Conservation (phyloP, 495 filamentous ascomycete species). For the Tuber brumale region DNA sequence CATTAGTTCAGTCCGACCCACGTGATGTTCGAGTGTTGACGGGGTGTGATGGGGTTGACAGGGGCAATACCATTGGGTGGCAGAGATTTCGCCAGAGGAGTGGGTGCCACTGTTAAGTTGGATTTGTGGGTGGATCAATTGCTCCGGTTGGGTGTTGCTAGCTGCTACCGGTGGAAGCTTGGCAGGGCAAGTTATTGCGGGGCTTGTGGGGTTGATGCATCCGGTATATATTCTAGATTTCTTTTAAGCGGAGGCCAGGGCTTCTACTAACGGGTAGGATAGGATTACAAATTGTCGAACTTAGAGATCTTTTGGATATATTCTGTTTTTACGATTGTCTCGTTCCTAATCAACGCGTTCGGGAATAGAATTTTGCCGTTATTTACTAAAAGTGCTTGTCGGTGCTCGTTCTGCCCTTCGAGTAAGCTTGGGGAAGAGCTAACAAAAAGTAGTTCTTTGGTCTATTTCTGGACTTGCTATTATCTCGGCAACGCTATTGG, state of each 20-base stretch:
- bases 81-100: slow-evolving; percentile 54
- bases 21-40: background rate
- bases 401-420: slow-evolving; percentile 38
- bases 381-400: slow-evolving; percentile 52
- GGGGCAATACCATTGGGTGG: slow-evolving; percentile 73
- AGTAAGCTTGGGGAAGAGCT: slow-evolving; percentile 14
- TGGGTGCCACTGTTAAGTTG: slow-evolving; percentile 61
- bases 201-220: slow-evolving; percentile 47
- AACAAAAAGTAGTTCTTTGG: slow-evolving; percentile 53
- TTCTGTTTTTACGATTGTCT: slow-evolving; percentile 56
- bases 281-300: background rate
- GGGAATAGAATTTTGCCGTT: slow-evolving; percentile 56
- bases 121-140: slow-evolving; percentile 71
- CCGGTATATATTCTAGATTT: slow-evolving; percentile 25
- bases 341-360: slow-evolving; percentile 62
- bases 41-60: slow-evolving; percentile 9
- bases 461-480: slow-evolving; percentile 60
- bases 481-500: slow-evolving; percentile 60
- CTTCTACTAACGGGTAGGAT: background rate
- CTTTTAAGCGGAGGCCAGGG: background rate
- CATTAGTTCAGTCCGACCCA: background rate
- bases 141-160: slow-evolving; percentile 60
- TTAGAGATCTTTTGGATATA: slow-evolving; percentile 48
- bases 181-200: slow-evolving; percentile 48
- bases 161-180: slow-evolving; percentile 33